phyloP scores from a whole-genome alignment of 2,329 filamentous ascomycete genomes.

The Teratosphaeria epicoccoides region DNA sequence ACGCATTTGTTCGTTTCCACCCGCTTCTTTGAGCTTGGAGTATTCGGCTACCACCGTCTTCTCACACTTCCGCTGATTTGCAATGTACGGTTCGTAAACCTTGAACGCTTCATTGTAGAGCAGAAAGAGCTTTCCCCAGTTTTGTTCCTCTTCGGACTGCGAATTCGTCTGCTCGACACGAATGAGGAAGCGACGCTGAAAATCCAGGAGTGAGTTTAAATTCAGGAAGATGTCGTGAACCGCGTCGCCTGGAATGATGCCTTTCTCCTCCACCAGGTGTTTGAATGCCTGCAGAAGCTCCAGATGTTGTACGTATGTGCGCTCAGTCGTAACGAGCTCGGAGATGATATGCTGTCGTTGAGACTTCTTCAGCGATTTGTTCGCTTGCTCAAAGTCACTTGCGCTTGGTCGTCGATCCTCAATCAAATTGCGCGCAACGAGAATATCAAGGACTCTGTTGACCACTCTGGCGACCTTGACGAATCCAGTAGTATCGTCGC shows the following conservation, averaged over 20 bases:
- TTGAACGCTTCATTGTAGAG: slow-evolving; percentile 77
- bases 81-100: slow-evolving; percentile 94
- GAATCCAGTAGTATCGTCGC: slow-evolving; percentile 91
- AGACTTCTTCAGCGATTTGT: slow-evolving; percentile 43
- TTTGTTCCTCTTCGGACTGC: slow-evolving; percentile 62
- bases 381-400: slow-evolving; percentile 42
- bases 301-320: slow-evolving; percentile 94
- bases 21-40: slow-evolving; percentile 69
- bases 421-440: slow-evolving; percentile 67
- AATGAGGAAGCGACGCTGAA: slow-evolving; percentile 89
- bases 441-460: slow-evolving; percentile 79
- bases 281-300: slow-evolving; percentile 90
- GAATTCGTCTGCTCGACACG: slow-evolving; percentile 93
- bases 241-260: slow-evolving; percentile 76
- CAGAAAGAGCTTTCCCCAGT: slow-evolving; percentile 90
- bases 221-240: slow-evolving; percentile 96
- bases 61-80: slow-evolving; percentile 87
- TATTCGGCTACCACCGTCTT: slow-evolving; percentile 75
- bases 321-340: slow-evolving; percentile 87
- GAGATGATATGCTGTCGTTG: slow-evolving; percentile 81
- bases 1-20: slow-evolving; percentile 49
- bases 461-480: slow-evolving; percentile 94
- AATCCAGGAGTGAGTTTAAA: slow-evolving; percentile 87
- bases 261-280: slow-evolving; percentile 77
- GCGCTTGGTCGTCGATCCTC: slow-evolving; percentile 44